Conservation (phyloP, 2,329 filamentous ascomycete species). For the Botrytis elliptica region DNA sequence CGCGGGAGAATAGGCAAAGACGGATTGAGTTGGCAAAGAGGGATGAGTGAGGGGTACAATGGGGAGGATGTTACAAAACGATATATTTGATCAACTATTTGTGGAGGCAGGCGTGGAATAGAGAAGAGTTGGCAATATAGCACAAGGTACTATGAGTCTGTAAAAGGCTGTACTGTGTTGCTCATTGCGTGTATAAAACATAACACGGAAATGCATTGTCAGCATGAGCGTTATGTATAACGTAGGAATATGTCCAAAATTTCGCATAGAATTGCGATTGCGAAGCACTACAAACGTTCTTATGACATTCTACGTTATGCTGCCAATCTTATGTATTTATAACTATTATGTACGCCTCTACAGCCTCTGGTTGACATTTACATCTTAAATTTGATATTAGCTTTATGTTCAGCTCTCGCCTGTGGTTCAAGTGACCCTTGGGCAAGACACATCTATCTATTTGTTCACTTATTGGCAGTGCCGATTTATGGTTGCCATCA, state of each 20-base stretch:
- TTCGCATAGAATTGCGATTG: not conserved
- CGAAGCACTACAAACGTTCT: not conserved
- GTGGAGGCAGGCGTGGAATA: not conserved
- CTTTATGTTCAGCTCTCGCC: not conserved
- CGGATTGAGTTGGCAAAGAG: slow-evolving; percentile 43
- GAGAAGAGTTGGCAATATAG: slow-evolving; percentile 2
- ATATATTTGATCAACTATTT: not conserved
- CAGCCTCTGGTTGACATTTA: not conserved
- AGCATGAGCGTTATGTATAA: not conserved
- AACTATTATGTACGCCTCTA: not conserved
- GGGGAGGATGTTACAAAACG: not conserved
- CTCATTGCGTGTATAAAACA: slow-evolving; percentile 12
- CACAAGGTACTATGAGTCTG: not conserved
- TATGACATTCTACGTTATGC: not conserved
- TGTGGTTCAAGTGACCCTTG: not conserved
- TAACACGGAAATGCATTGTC: not conserved
- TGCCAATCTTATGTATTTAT: not conserved
- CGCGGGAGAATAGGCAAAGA: slow-evolving; percentile 55
- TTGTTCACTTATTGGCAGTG: not conserved
- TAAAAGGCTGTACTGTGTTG: not conserved
- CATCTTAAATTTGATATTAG: not conserved
- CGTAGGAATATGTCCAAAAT: slow-evolving; percentile 7
- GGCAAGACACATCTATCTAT: not conserved
- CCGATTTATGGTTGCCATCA: not conserved
- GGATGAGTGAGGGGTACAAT: slow-evolving; percentile 29